Evolutionary conservation across 306 rosid species (phyloP).

Genomic region (Mucuna pruriens): DNA sequence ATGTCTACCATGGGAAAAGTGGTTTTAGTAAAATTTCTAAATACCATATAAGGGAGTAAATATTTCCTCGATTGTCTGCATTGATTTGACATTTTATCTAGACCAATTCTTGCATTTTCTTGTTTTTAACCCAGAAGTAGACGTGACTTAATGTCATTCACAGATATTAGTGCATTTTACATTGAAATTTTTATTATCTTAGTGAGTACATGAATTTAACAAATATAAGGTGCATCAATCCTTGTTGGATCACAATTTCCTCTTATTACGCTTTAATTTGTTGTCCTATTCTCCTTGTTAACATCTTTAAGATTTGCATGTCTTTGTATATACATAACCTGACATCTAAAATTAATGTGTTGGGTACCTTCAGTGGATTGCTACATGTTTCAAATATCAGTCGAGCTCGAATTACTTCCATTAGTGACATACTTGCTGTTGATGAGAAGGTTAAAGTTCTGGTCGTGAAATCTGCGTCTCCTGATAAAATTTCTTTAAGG

Average conservation of each 20-base stretch:
- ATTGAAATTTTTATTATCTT: neutral
- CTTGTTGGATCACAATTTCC: neutral
- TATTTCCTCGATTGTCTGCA: neutral
- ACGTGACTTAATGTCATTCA: neutral
- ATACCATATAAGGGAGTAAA: neutral
- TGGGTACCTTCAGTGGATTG: slow-evolving; percentile 70
- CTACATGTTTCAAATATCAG: slow-evolving; percentile 85
- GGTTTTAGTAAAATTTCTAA: neutral
- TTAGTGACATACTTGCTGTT: slow-evolving; percentile 64
- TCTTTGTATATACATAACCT: neutral
- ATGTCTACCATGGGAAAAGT: neutral
- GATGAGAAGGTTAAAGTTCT: slow-evolving; percentile 84
- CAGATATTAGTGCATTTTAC: neutral
- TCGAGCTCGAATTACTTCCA: slow-evolving; percentile 59
- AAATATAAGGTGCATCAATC: slow-evolving; percentile 5
- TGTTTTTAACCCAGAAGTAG: slow-evolving; percentile 2
- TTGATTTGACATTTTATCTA: neutral
- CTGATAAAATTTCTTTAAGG: slow-evolving; percentile 85
- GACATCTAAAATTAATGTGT: slow-evolving; percentile 28
- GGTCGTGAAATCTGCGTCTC: slow-evolving; percentile 72
- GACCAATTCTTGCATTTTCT: neutral
- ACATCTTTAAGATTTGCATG: too few species aligned
- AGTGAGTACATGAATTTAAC: neutral
- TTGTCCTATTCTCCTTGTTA: too few species aligned
- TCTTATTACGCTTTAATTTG: too few species aligned